Conservation (phyloP, 495 filamentous ascomycete species). For the Chlorociboria aeruginascens region DNA sequence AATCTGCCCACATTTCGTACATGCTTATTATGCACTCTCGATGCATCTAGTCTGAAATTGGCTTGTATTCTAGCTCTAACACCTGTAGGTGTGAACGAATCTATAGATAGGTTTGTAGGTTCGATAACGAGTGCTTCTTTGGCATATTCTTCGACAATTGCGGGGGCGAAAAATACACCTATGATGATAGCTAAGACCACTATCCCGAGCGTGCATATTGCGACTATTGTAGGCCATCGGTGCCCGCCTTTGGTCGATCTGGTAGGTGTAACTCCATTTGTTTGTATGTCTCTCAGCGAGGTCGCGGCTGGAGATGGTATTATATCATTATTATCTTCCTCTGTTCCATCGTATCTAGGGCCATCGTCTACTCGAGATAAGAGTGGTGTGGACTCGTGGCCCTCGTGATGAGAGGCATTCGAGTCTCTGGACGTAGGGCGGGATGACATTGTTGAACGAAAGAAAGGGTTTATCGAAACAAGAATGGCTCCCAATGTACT, state of each 20-base stretch:
- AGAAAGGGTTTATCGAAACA: too few relatives aligned
- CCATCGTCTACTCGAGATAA: conserved; percentile 26
- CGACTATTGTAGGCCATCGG: conserved; percentile 28
- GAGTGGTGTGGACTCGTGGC: conserved; percentile 42
- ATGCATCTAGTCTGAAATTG: conserved; percentile 65
- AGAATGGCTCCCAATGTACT: too few relatives aligned
- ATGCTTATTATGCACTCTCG: conserved; percentile 52
- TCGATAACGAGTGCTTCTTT: conserved; percentile 71
- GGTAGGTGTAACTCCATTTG: conserved; percentile 1
- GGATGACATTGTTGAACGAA: not conserved
- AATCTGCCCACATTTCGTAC: conserved; percentile 64
- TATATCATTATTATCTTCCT: conserved; percentile 21
- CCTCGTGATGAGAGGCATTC: conserved; percentile 16
- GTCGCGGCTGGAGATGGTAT: conserved; percentile 14
- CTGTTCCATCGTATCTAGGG: conserved; percentile 34
- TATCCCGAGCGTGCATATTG: conserved; percentile 28
- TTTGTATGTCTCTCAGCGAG: conserved; percentile 15
- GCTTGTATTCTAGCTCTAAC: conserved; percentile 69
- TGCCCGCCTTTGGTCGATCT: conserved; percentile 9
- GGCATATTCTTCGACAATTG: conserved; percentile 70
- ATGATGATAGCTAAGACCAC: conserved; percentile 34
- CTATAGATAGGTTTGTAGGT: conserved; percentile 68
- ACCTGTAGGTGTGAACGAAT: conserved; percentile 66
- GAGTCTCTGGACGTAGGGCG: conserved; percentile 24
- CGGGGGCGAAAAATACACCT: conserved; percentile 69